Percentiles rank a stretch among this genome's conserved stretches.
phyloP scores from a whole-genome alignment of 352 stramenopile genomes.

The Globisporangium cylindrosporum region DNA sequence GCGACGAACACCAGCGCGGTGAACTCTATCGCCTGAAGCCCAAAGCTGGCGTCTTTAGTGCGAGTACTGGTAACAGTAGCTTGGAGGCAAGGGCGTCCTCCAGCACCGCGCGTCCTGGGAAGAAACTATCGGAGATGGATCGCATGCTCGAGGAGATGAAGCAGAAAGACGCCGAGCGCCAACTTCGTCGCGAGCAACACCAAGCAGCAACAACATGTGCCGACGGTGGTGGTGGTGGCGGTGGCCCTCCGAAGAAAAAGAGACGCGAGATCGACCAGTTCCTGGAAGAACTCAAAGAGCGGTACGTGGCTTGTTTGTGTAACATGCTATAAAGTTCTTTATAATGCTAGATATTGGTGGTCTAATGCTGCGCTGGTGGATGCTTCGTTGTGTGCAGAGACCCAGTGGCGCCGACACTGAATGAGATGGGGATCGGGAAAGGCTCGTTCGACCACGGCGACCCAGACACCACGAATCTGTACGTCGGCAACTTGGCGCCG shows the following conservation, averaged over 20 bases:
- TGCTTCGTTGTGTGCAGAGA: conserved; percentile 10
- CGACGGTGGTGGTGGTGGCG: neutral
- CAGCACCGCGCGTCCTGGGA: conserved; percentile 15
- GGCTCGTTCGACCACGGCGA: conserved; percentile 86
- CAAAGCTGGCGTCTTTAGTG: neutral
- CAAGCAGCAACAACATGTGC: neutral
- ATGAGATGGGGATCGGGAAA: conserved; percentile 27
- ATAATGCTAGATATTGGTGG: no score
- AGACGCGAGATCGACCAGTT: conserved; percentile 85
- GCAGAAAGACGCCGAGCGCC: conserved; percentile 37
- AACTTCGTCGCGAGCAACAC: conserved; percentile 22
- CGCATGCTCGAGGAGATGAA: conserved; percentile 74
- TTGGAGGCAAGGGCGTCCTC: neutral
- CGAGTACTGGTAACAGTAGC: neutral
- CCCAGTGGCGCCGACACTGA: conserved; percentile 6
- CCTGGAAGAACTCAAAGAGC: conserved; percentile 87
- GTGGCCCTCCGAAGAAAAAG: conserved; percentile 33
- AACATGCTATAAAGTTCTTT: no score
- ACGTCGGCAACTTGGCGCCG: conserved; percentile 93
- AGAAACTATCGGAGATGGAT: conserved; percentile 63
- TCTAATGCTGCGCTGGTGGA: neutral
- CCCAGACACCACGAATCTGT: conserved; percentile 91
- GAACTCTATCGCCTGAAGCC: conserved; percentile 42
- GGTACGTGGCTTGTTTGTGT: conserved; percentile 20
- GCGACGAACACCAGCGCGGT: conserved; percentile 3